These are phyloP conservation scores for Brassica cretica DNA, from an alignment of 345 rosid species.

Conservation along the genomic window DNA sequence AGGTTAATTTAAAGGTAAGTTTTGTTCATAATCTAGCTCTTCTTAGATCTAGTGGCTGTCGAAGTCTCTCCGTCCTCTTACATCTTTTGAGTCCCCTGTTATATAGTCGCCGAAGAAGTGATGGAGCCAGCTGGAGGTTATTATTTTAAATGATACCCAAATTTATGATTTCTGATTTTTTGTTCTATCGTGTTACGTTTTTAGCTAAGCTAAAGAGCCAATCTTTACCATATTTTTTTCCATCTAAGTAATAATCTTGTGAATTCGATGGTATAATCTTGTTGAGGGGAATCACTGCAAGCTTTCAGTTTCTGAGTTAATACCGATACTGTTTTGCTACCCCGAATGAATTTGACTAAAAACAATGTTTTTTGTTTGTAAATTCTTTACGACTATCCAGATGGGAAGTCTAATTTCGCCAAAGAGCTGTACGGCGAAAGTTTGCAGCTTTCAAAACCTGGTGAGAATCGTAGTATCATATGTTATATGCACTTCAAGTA, in stretches of 20 bases:
- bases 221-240: too few species aligned
- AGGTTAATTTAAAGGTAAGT: too few species aligned
- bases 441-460: conserved; percentile 38
- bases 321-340: too few species aligned
- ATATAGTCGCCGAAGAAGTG: neutral
- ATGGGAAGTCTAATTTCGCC: conserved; percentile 51
- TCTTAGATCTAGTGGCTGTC: neutral
- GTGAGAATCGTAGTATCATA: conserved; percentile 15
- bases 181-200: neutral
- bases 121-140: neutral
- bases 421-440: conserved; percentile 58
- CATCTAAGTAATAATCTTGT: neutral
- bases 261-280: neutral
- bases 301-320: neutral
- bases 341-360: too few species aligned
- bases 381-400: neutral
- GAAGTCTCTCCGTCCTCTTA: neutral
- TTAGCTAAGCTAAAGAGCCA: too few species aligned
- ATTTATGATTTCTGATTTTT: neutral
- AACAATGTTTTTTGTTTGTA: neutral
- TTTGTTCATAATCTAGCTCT: too few species aligned
- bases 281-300: neutral
- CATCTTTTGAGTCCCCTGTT: neutral
- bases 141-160: neutral
- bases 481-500: neutral